Evolutionary conservation across 495 filamentous ascomycete genomes (phyloP), one percentile per base, ranked within the genome.

Genomic region (Hyaloscypha hepaticicola): DNA sequence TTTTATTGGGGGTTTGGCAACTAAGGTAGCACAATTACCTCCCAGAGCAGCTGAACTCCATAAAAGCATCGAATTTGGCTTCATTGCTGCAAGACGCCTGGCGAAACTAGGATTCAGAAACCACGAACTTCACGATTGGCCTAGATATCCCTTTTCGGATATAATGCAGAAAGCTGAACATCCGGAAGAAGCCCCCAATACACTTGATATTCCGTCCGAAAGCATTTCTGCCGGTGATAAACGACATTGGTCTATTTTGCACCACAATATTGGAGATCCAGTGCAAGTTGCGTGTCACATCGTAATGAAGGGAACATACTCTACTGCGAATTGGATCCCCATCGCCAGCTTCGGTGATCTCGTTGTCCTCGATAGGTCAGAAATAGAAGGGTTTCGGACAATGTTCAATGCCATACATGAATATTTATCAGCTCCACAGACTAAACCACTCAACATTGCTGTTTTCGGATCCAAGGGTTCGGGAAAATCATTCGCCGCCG

Each of bases 1-100:
- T 12, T 60, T 60, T 33, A 45, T 49, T 49, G 58, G 29, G n/a
- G 58, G 58, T 21, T 45, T 60, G 8, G 58, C 58, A 9, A 60
- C 21, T 12, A 60, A 19, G 12, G 16, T 60, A 22, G 29, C 22
- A 14, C 58, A 48, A 27, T 34, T 34, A 34, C 22, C 31, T 48
- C 21, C 31, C 22, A 26, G 27, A 22, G 11, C 38, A 22, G 11
- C 38, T 48, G 34, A 45, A 12, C 5, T 60, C 22, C 29, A 60
- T 16, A 16, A 45, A 21, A 33, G 58, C 33, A 60, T 60, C 31
- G 22, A 49, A 22, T 49, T 48, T 24, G 58, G 58, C 31, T 45
- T 60, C 27, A 24, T 8, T 22, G 58, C 58, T 12, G 31, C 58
- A 21, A 45, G 58, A 24, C 58, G 38, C 6, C 33, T 60, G 8